A percentile compares a stretch with the other conserved stretches of the same genome.
Evolutionary conservation across 2,329 filamentous ascomycete species (phyloP).

Genomic region (Fonsecaea pugnacius): DNA sequence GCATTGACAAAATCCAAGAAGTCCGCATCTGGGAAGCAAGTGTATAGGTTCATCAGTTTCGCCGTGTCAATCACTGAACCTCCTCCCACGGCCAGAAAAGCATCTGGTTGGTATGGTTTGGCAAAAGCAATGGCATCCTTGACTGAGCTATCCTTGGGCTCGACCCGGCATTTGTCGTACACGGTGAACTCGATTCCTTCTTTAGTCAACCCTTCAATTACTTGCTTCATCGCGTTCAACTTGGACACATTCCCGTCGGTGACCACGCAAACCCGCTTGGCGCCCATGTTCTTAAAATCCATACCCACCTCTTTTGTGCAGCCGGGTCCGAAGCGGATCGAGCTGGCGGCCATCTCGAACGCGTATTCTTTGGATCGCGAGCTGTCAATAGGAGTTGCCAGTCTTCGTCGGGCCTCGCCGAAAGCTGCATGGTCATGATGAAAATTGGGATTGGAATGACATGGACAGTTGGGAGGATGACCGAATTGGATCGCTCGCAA

Average conservation of each 20-base stretch:
- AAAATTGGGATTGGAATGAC: conserved; percentile 84
- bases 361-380: conserved; percentile 89
- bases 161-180: conserved; percentile 78
- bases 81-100: conserved; percentile 88
- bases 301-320: conserved; percentile 96
- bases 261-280: conserved; percentile 85
- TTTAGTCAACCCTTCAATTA: conserved; percentile 74
- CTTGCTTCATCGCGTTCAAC: conserved; percentile 87
- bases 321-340: conserved; percentile 90
- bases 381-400: conserved; percentile 77
- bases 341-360: conserved; percentile 97
- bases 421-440: conserved; percentile 58
- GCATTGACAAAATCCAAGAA: conserved; percentile 99
- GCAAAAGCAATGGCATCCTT: conserved; percentile 87
- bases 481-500: conserved; percentile 90
- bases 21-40: conserved; percentile 84
- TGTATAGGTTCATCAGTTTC: conserved; percentile 98
- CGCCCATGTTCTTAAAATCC: conserved; percentile 91
- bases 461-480: conserved; percentile 86
- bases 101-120: conserved; percentile 79
- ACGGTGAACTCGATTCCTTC: conserved; percentile 82
- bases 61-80: conserved; percentile 98
- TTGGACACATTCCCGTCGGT: conserved; percentile 82
- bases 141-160: conserved; percentile 95
- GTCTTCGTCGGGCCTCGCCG: conserved; percentile 61